A percentile compares a stretch with the other conserved stretches of the same genome.
Conservation (phyloP, 164 flowering plant genomes). For the Sedum album region DNA sequence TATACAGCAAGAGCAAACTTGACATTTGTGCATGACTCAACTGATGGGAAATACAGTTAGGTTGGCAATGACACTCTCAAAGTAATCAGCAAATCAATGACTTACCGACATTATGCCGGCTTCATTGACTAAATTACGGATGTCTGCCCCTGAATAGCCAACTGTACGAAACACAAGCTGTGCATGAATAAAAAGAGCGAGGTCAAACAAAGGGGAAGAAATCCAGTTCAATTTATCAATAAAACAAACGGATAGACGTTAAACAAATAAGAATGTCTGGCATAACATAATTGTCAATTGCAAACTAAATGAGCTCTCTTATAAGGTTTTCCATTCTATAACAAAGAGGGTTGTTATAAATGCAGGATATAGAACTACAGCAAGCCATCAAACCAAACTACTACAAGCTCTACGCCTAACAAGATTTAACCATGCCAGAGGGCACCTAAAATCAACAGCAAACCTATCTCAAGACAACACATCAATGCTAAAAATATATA, state of each 20-base stretch:
- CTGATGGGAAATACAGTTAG: too few relatives aligned
- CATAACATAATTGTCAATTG: background rate
- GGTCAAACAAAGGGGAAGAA: background rate
- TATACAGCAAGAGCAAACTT: background rate
- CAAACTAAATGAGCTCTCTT: background rate
- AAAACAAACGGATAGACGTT: background rate
- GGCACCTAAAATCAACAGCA: too few relatives aligned
- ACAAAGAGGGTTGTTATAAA: too few relatives aligned
- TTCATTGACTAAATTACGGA: conserved; percentile 92
- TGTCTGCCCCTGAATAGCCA: conserved; percentile 99
- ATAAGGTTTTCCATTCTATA: background rate
- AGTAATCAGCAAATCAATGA: conserved; percentile 12
- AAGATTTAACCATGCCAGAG: too few relatives aligned
- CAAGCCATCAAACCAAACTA: too few relatives aligned
- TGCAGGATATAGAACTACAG: too few relatives aligned
- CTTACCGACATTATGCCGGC: conserved; percentile 97
- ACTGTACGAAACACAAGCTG: conserved; percentile 97
- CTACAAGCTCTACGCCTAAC: too few relatives aligned
- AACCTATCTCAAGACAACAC: too few relatives aligned
- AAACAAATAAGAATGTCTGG: too few relatives aligned
- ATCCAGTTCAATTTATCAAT: background rate
- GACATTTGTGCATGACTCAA: background rate
- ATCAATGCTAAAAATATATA: too few relatives aligned
- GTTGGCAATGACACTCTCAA: background rate
- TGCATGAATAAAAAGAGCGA: conserved; percentile 10